Conservation (phyloP, 164 flowering plant species). For the Chloranthus sessilifolius region DNA sequence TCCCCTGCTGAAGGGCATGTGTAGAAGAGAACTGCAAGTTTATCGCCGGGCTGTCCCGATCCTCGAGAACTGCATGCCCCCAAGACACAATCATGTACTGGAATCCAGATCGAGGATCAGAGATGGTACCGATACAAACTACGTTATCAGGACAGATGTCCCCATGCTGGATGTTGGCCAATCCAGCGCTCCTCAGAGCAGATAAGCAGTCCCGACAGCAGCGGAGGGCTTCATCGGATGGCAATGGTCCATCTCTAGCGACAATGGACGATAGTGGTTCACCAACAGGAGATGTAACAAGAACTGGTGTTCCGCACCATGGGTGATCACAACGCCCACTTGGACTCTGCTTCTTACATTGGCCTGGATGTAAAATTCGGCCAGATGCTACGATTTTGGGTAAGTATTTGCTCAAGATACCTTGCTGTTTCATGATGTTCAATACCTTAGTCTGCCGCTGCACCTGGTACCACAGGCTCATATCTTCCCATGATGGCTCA, state of each 20-base stretch:
- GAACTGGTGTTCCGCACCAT: constrained; percentile 80
- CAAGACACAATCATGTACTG: constrained; percentile 42
- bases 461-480: constrained; percentile 87
- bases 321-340: constrained; percentile 68
- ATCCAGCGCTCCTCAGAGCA: constrained; percentile 51
- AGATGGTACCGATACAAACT: constrained; percentile 32
- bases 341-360: constrained; percentile 46
- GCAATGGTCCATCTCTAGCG: constrained; percentile 40
- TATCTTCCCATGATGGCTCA: constrained; percentile 86
- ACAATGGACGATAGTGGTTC: constrained; percentile 44
- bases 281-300: constrained; percentile 71
- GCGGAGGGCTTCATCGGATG: constrained; percentile 50
- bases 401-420: constrained; percentile 52
- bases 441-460: constrained; percentile 85
- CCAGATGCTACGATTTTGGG: constrained; percentile 70
- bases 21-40: constrained; percentile 78
- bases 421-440: constrained; percentile 54
- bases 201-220: constrained; percentile 76
- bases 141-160: constrained; percentile 80
- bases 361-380: constrained; percentile 59
- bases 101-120: constrained; percentile 23
- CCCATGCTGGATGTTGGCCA: constrained; percentile 66
- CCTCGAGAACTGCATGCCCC: constrained; percentile 87
- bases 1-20: constrained; percentile 79
- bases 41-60: constrained; percentile 71